A percentile compares a stretch with the other conserved stretches of the same genome.
phyloP scores from a whole-genome alignment of 495 filamentous ascomycete genomes.

The Aspergillus bertholletiae region DNA sequence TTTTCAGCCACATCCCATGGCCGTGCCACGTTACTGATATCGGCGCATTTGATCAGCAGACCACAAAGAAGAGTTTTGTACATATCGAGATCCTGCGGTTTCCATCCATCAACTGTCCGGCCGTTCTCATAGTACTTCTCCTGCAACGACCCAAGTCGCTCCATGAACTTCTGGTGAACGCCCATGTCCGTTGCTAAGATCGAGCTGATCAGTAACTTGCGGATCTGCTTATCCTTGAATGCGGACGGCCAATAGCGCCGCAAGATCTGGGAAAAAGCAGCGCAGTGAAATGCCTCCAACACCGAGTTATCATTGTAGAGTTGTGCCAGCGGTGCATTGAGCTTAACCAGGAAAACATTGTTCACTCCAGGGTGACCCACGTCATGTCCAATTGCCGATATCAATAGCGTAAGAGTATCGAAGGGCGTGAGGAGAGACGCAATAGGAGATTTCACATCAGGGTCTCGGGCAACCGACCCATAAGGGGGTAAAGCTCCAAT shows the following conservation, averaged over 20 bases:
- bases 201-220: slow-evolving; percentile 88
- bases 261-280: slow-evolving; percentile 93
- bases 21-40: slow-evolving; percentile 96
- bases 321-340: slow-evolving; percentile 94
- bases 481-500: slow-evolving; percentile 76
- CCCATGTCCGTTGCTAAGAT: slow-evolving; percentile 98
- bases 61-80: slow-evolving; percentile 78
- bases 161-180: slow-evolving; percentile 94
- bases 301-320: slow-evolving; percentile 97
- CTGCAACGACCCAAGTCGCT: slow-evolving; percentile 71
- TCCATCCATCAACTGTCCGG: slow-evolving; percentile 62
- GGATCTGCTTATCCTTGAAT: slow-evolving; percentile 69
- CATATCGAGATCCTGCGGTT: slow-evolving; percentile 63
- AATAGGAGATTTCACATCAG: slow-evolving; percentile 54
- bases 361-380: slow-evolving; percentile 98
- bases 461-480: slow-evolving; percentile 19
- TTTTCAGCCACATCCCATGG: slow-evolving; percentile 73
- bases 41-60: slow-evolving; percentile 93
- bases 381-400: slow-evolving; percentile 95
- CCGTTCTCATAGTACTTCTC: slow-evolving; percentile 64
- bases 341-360: slow-evolving; percentile 89
- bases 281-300: slow-evolving; percentile 95
- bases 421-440: slow-evolving; percentile 72
- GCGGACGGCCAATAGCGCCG: slow-evolving; percentile 86
- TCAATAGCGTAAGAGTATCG: slow-evolving; percentile 82